Base-by-base conservation (phyloP, 139 green algal species). In the Coelastrella sp. region DNA sequence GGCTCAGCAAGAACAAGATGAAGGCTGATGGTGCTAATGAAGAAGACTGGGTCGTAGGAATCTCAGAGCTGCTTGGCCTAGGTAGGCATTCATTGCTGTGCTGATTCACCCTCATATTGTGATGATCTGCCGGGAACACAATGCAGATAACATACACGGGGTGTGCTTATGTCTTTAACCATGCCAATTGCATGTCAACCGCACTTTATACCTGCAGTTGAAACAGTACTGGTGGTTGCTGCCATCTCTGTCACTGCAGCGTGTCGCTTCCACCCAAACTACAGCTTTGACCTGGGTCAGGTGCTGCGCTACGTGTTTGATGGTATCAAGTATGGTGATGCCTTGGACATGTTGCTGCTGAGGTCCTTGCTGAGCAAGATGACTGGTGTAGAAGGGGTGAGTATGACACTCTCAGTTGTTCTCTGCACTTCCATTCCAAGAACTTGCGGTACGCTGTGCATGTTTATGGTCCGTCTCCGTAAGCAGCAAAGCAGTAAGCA, bases 231-330 rank as follows among this genome's bases (percentile, higher is more conserved):
- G 45, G 11, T 57, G 11, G 45, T 57, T 57, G 11, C 45, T 57
- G 45, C 45, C 15, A 57, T 13, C 45, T 0, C 45, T 53, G 8
- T 21, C 45, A 57, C 15, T 34, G 53, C 67, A 76, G 67, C 67
- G 2, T 76, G 67, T 32, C 67, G 67, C 35, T 38, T 40, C 37
- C 69, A 79, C 41, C 69, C 69, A 4, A 27, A 19, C 13, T 60
- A 27, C 53, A 71, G n/a, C 7, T 66, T 86, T 50, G 89, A 94
- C 38, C 73, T 93, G 62, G 32, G 19, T 4, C 79, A 60, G 4
- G 45, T 92, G 27, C 34, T 92, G 53, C 87, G 93, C 74, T 96
- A 95, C 84, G 9, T 96, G 32, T 72, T 88, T 67, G 92, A 95
- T 71, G 88, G 87, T 66, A 85, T 96, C 13, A 93, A 93, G 72